Percentiles rank a stretch among this genome's conserved stretches.
phyloP scores from a whole-genome alignment of 1,139 yeast genomes.

The Geotrichum histeridarum region DNA sequence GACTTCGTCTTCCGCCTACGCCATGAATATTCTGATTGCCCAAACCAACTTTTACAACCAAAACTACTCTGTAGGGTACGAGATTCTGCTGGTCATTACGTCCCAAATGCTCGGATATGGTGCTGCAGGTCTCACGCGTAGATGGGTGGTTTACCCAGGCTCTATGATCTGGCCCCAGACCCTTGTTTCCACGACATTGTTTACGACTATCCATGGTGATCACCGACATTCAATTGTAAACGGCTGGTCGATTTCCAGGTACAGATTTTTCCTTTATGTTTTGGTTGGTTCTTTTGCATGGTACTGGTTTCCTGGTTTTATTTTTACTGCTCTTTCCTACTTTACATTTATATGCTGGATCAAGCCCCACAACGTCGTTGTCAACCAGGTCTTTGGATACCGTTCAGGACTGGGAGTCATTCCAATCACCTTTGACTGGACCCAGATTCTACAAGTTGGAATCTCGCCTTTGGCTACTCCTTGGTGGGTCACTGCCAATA shows the following conservation, averaged over 20 bases:
- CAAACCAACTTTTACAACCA: slow-evolving; percentile 44
- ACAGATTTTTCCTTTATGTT: slow-evolving; percentile 37
- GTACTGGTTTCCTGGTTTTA: slow-evolving; percentile 46
- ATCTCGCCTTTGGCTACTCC: slow-evolving; percentile 54
- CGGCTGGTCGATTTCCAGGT: slow-evolving; percentile 43
- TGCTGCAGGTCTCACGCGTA: slow-evolving; percentile 48
- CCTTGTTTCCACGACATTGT: slow-evolving; percentile 33
- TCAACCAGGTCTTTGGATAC: slow-evolving; percentile 51
- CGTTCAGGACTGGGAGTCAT: slow-evolving; percentile 49
- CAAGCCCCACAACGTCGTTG: slow-evolving; percentile 41
- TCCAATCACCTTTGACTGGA: slow-evolving; percentile 48
- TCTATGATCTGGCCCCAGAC: slow-evolving; percentile 50
- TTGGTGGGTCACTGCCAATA: slow-evolving; percentile 44
- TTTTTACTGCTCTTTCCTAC: slow-evolving; percentile 42
- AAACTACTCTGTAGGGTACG: slow-evolving; percentile 47
- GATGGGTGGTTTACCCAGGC: slow-evolving; percentile 47
- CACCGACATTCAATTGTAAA: slow-evolving; percentile 47
- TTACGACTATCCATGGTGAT: slow-evolving; percentile 27
- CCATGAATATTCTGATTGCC: slow-evolving; percentile 47
- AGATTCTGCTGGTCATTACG: slow-evolving; percentile 29
- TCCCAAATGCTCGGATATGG: slow-evolving; percentile 36
- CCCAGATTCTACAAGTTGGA: slow-evolving; percentile 32
- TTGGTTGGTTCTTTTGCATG: slow-evolving; percentile 40
- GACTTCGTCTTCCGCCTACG: slow-evolving; percentile 44
- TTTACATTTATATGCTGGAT: slow-evolving; percentile 39